phyloP scores from a whole-genome alignment of 345 rosid species.

The Arabidopsis arenosa region DNA sequence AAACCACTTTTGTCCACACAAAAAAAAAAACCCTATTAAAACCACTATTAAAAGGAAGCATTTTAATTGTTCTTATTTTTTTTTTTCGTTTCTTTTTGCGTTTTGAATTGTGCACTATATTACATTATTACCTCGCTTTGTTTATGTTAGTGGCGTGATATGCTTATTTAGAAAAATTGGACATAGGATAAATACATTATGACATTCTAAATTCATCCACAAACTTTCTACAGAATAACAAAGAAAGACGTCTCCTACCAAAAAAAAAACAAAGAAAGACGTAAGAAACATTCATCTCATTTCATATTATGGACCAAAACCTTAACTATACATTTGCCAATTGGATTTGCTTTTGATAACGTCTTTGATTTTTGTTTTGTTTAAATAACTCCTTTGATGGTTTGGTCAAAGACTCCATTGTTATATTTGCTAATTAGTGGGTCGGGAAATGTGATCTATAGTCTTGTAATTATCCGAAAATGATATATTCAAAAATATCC shows the following conservation, averaged over 20 bases:
- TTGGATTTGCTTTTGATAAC: conserved; percentile 38
- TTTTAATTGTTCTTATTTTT: neutral
- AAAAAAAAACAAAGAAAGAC: conserved; percentile 47
- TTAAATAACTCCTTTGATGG: conserved; percentile 30
- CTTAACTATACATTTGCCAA: conserved; percentile 22
- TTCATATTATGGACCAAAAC: conserved; percentile 38
- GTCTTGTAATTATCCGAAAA: conserved; percentile 40
- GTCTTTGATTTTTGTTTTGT: conserved; percentile 44
- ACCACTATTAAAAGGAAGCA: conserved; percentile 24
- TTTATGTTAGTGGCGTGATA: conserved; percentile 36
- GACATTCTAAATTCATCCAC: conserved; percentile 34
- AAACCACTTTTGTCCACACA: too few relatives aligned
- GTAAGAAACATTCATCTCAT: conserved; percentile 36
- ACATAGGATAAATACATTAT: conserved; percentile 35
- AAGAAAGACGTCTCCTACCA: conserved; percentile 49
- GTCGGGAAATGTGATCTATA: conserved; percentile 1
- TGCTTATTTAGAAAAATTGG: conserved; percentile 24
- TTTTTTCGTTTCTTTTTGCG: neutral
- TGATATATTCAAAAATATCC: conserved; percentile 24
- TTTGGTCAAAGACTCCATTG: conserved; percentile 46
- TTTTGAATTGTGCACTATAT: neutral
- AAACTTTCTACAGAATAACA: conserved; percentile 37
- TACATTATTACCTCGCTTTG: conserved; percentile 15
- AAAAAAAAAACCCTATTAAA: neutral
- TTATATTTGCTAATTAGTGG: conserved; percentile 38